Evolutionary conservation across 345 rosid genomes (phyloP), one percentile per base, ranked within the genome.

Genomic region (Linum usitatissimum): DNA sequence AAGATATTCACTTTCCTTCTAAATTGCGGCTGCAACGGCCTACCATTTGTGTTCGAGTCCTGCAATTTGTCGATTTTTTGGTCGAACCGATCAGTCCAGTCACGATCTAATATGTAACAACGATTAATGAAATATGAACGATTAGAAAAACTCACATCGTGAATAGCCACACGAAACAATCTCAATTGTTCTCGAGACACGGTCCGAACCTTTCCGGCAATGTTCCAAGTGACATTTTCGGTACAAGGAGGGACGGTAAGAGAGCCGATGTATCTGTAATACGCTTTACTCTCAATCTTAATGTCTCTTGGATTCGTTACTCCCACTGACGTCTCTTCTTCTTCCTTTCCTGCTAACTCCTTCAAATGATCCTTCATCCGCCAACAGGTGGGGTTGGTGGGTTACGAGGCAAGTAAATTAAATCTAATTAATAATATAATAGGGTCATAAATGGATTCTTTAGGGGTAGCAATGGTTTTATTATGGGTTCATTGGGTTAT

Each of bases 221-320:
- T 55, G 69, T 82, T 88, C 98, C 98, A 91, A 10, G 64, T 9
- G 23, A 88, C 85, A 70, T 83, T 78, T 70, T 88, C 79, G 0
- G 87, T 79, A 77, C 98, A 91, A 55, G 98, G 96, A 75, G 96
- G 98, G 66, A 60, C 4, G 0, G 96, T 91, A 18, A 91, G 95
- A 61, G 98, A 91, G 53, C 98, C 98, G 1, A 80, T 30, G 66
- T 88, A 91, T 76, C 94, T 78, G 66, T 78, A 91, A 68, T 81
- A 91, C 68, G 83, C 77, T 69, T 84, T 73, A 71, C 85, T 79
- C 28, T 78, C 87, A 1, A 83, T 45, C 48, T 81, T 72, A 20
- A 91, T 75, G 38, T 48, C 18, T 36, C 72, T 82, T 17, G 94
- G 90, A 59, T 88, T 76, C 14, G 82, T 64, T 6, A 75, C 21